Conservation (phyloP, 805 yeast genomes). For the Metschnikowia continentalis region DNA sequence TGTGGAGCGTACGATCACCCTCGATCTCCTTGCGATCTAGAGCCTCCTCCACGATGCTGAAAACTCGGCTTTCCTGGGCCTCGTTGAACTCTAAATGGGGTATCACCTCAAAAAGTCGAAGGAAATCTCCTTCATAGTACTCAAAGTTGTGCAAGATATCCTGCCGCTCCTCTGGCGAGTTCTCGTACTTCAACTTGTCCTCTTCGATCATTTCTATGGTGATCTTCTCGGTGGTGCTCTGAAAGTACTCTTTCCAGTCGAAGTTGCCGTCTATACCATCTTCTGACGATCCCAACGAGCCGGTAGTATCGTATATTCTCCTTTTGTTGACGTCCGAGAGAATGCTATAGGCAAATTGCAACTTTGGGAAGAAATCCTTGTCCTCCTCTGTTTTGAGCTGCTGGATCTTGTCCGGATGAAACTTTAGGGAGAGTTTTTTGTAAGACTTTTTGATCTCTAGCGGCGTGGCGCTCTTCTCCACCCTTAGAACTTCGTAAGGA, state of each 20-base stretch:
- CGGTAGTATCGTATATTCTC: slow-evolving; percentile 64
- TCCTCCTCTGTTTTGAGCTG: slow-evolving; percentile 19
- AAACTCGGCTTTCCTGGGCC: slow-evolving; percentile 60
- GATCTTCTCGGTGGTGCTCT: slow-evolving; percentile 44
- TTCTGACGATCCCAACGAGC: slow-evolving; percentile 40
- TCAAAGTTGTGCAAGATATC: slow-evolving; percentile 62
- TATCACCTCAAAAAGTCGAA: slow-evolving; percentile 65
- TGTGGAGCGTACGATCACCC: slow-evolving; percentile 27
- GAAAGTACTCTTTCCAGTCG: slow-evolving; percentile 59
- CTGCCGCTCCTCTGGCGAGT: slow-evolving; percentile 50
- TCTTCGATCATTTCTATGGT: slow-evolving; percentile 64
- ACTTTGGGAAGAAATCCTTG: slow-evolving; percentile 49
- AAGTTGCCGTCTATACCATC: slow-evolving; percentile 36
- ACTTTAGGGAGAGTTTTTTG: slow-evolving; percentile 23
- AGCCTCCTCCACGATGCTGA: slow-evolving; percentile 42
- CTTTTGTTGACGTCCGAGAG: slow-evolving; percentile 56
- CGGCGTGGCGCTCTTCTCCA: slow-evolving; percentile 38
- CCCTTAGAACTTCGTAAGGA: slow-evolving; percentile 55
- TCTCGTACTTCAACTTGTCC: slow-evolving; percentile 63
- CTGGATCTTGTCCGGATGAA: slow-evolving; percentile 29
- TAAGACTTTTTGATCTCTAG: slow-evolving; percentile 56
- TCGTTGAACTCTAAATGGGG: slow-evolving; percentile 68
- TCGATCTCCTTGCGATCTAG: slow-evolving; percentile 36
- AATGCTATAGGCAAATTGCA: slow-evolving; percentile 73
- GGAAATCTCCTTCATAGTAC: slow-evolving; percentile 63